Evolutionary conservation across 257 asterid species (phyloP), one percentile per base, ranked within the genome.

Genomic region (Ocimum tenuiflorum): DNA sequence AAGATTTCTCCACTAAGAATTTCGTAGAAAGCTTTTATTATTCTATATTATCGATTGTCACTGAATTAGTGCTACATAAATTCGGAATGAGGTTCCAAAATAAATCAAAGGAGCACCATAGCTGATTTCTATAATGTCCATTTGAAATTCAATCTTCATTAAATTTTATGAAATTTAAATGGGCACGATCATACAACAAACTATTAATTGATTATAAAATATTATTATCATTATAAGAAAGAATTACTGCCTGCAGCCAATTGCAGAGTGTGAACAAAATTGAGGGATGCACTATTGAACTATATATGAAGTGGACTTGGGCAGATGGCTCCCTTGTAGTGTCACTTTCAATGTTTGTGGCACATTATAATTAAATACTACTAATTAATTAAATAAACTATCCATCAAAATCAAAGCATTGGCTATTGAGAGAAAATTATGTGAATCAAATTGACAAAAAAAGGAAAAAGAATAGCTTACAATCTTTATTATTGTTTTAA

Each of bases 341-440:
- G 63, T 57, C 68, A 19, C 60, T 59, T 23, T 72, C 77, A 46
- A 71, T 10, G 59, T 46, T 53, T 70, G 31, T 42, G 58, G 55
- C 58, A 70, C 31, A 42, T 24, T 60, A 70, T 38, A 41, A 56
- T n/a, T n/a, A n/a, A n/a, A 53, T 53, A 12, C 19, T 57, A 54
- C 10, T 36, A 1, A 7, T 7, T 7, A 36, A 36, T 8, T 36
- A 33, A 33, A n/a, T 27, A 27, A 27, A 27, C 31, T 36, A 36
- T 8, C 22, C 42, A 53, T 9, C 58, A 7, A 8, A 29, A 10
- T 31, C 69, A 22, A 45, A 27, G 27, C 9, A 29, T 18, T 63
- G 8, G 24, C 45, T 3, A 50, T 50, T 11, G 17, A 14, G 31
- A 8, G 17, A 15, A 63, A 63, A 47, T 13, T 43, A n/a, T 48